Evolutionary conservation across 306 rosid genomes (phyloP).

Genomic region (Pterocarpus macrocarpus): DNA sequence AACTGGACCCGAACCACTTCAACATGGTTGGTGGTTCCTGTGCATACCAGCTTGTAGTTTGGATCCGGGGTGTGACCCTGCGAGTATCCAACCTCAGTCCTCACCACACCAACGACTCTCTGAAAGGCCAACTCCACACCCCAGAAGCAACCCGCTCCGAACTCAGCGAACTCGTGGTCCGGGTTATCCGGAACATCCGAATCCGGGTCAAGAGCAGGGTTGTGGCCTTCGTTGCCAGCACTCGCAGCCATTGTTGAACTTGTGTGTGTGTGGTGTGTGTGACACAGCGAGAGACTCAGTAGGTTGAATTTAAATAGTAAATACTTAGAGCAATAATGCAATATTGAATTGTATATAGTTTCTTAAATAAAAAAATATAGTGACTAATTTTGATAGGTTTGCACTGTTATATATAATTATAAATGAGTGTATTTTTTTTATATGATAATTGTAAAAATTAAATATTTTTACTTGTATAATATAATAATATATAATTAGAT

Average conservation of each 20-base stretch:
- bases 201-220: slow-evolving; percentile 70
- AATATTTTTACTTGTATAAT: no score
- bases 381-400: no score
- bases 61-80: slow-evolving; percentile 81
- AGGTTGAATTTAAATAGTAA: no score
- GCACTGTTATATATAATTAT: no score
- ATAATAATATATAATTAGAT: no score
- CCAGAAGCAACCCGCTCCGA: slow-evolving; percentile 96
- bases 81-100: slow-evolving; percentile 86
- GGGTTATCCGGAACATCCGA: slow-evolving; percentile 64
- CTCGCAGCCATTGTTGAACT: no score
- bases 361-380: no score
- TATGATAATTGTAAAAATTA: no score
- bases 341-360: no score
- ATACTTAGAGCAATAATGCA: no score
- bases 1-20: slow-evolving; percentile 84
- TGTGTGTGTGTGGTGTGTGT: background rate
- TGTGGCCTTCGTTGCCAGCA: slow-evolving; percentile 2
- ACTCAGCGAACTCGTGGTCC: slow-evolving; percentile 73
- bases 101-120: slow-evolving; percentile 74
- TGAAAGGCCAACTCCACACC: slow-evolving; percentile 82
- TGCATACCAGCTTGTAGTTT: slow-evolving; percentile 65
- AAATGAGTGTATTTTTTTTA: no score
- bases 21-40: slow-evolving; percentile 75
- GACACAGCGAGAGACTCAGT: no score